phyloP scores from a whole-genome alignment of 2,329 filamentous ascomycete species.

The Coniochaeta sp. region DNA sequence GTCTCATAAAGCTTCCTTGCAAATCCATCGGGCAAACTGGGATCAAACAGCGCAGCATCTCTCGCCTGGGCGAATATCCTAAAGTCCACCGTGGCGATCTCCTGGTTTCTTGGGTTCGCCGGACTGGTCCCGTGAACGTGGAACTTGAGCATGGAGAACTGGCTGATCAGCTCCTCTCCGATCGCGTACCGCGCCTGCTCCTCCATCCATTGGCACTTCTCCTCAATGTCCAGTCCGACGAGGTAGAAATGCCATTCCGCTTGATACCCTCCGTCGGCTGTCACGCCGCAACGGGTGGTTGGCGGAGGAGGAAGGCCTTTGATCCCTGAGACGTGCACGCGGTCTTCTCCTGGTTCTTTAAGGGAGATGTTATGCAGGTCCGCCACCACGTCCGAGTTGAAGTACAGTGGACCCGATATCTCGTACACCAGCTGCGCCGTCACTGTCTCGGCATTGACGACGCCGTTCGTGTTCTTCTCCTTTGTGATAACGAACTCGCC shows the following conservation, averaged over 20 bases:
- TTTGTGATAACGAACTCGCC: conserved; percentile 24
- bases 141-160: conserved; percentile 9
- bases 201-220: conserved; percentile 3
- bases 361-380: conserved; percentile 35
- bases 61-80: conserved; percentile 10
- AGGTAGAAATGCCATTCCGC: conserved; percentile 16
- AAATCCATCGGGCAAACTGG: neutral
- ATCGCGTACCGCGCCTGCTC: conserved; percentile 9
- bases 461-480: conserved; percentile 16
- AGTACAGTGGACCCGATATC: conserved; percentile 28
- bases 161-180: conserved; percentile 9
- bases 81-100: conserved; percentile 9
- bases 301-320: conserved; percentile 23
- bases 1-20: conserved; percentile 1
- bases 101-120: conserved; percentile 6
- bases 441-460: conserved; percentile 11
- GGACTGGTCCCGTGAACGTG: conserved; percentile 7
- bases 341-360: conserved; percentile 14
- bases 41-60: conserved; percentile 2
- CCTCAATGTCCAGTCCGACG: neutral
- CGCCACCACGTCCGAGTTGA: conserved; percentile 27
- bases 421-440: conserved; percentile 27
- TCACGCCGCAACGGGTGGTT: conserved; percentile 22
- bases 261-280: conserved; percentile 16
- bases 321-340: conserved; percentile 24